Conservation (phyloP, 208 protist genomes). For the Wallacemonas sp. region DNA sequence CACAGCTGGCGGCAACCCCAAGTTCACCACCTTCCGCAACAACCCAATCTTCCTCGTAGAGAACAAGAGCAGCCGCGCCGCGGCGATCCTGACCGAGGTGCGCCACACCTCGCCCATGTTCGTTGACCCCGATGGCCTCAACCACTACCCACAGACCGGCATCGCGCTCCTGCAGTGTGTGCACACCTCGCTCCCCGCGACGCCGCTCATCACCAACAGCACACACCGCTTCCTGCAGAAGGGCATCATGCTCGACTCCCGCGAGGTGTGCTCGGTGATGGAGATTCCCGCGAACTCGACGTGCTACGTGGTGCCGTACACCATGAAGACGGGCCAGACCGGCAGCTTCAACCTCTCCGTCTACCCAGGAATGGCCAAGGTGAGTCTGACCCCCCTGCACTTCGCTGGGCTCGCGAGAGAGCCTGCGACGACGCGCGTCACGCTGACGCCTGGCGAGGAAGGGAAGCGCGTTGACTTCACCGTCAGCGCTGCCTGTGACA, state of each 20-base stretch:
- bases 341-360: conserved; percentile 77
- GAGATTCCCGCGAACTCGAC: conserved; percentile 62
- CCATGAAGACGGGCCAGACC: conserved; percentile 54
- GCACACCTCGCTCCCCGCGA: conserved; percentile 40
- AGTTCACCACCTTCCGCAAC: conserved; percentile 83
- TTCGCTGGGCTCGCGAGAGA: conserved; percentile 63
- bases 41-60: conserved; percentile 88
- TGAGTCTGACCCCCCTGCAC: conserved; percentile 68
- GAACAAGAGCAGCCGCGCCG: conserved; percentile 74
- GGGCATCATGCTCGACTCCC: conserved; percentile 86
- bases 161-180: conserved; percentile 72
- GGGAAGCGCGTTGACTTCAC: conserved; percentile 63
- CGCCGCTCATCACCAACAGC: conserved; percentile 80
- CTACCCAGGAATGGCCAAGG: conserved; percentile 78
- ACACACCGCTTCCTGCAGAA: conserved; percentile 83
- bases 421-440: conserved; percentile 42
- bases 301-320: conserved; percentile 84
- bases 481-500: conserved; percentile 52
- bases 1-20: conserved; percentile 75
- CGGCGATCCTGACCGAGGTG: conserved; percentile 72
- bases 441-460: conserved; percentile 44
- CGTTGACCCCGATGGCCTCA: conserved; percentile 66
- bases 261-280: conserved; percentile 81
- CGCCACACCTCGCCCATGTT: conserved; percentile 67
- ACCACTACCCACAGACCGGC: conserved; percentile 84